These are phyloP conservation scores for Creolimax fragrantissima DNA, from an alignment of 78 protist species.

Conservation along the genomic window DNA sequence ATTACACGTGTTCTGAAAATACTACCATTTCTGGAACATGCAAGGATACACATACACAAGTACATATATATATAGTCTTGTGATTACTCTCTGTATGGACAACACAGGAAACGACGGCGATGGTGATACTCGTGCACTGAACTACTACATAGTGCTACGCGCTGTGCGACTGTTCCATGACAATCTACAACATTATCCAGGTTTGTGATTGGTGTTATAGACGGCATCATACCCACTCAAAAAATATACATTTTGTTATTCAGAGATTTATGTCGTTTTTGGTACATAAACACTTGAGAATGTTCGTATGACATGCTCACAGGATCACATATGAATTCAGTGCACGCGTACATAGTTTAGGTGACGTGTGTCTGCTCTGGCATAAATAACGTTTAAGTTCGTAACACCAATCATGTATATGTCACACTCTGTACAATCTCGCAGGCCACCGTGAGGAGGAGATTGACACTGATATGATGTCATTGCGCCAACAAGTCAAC, in stretches of 20 bases:
- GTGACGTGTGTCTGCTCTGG: no score
- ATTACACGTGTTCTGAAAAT: neutral
- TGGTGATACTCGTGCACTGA: slow-evolving; percentile 35
- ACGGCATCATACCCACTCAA: no score
- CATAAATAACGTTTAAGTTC: no score
- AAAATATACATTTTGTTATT: no score
- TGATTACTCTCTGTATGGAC: neutral
- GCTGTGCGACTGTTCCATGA: neutral
- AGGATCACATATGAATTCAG: no score
- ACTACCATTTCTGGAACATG: no score
- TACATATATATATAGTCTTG: neutral
- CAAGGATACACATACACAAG: neutral
- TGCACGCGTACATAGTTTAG: no score
- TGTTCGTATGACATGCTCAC: no score
- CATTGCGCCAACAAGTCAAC: neutral
- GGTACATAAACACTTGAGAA: no score
- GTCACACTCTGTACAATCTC: no score
- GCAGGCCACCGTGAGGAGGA: neutral
- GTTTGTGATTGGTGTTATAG: neutral
- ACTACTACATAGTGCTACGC: neutral
- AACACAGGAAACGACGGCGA: neutral
- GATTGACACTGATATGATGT: neutral
- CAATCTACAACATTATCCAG: neutral
- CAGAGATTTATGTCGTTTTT: no score
- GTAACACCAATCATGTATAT: no score